A percentile compares a stretch with the other conserved stretches of the same genome.
Conservation (phyloP, 257 asterid species). For the Penstemon davidsonii region DNA sequence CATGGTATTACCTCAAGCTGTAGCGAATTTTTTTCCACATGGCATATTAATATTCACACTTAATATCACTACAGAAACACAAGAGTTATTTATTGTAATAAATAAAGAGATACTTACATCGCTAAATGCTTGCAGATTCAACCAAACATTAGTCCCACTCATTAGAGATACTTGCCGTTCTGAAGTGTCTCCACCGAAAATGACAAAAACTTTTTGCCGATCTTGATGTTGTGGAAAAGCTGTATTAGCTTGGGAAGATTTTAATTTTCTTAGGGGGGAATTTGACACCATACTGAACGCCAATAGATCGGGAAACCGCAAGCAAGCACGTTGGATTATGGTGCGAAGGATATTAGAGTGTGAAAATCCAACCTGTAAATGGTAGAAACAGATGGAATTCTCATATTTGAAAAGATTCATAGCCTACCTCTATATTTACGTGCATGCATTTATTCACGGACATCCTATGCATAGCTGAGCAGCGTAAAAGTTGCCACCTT, state of each 20-base stretch:
- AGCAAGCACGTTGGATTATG: conserved; percentile 75
- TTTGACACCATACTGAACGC: conserved; percentile 46
- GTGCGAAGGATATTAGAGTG: conserved; percentile 85
- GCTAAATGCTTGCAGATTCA: conserved; percentile 72
- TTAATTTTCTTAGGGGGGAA: conserved; percentile 35
- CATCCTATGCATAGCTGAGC: background rate
- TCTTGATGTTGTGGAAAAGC: conserved; percentile 32
- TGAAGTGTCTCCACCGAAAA: conserved; percentile 86
- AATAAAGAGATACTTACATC: conserved; percentile 58
- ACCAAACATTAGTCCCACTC: conserved; percentile 97
- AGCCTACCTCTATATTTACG: background rate
- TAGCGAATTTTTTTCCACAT: conserved; percentile 28
- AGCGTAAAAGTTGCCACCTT: background rate
- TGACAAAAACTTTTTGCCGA: conserved; percentile 58
- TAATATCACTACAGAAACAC: background rate
- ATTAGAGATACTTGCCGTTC: conserved; percentile 93
- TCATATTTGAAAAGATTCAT: conserved; percentile 10
- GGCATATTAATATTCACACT: conserved; percentile 15
- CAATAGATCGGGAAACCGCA: conserved; percentile 65
- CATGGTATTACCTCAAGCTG: conserved; percentile 91
- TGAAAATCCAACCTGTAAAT: conserved; percentile 81
- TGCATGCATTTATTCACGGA: background rate
- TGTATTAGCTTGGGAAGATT: conserved; percentile 38
- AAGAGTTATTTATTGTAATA: background rate
- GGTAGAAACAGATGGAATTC: conserved; percentile 15